Evolutionary conservation across 805 yeast species (phyloP), one percentile per base, ranked within the genome.

Genomic region (Lipomyces yamanashiensis): DNA sequence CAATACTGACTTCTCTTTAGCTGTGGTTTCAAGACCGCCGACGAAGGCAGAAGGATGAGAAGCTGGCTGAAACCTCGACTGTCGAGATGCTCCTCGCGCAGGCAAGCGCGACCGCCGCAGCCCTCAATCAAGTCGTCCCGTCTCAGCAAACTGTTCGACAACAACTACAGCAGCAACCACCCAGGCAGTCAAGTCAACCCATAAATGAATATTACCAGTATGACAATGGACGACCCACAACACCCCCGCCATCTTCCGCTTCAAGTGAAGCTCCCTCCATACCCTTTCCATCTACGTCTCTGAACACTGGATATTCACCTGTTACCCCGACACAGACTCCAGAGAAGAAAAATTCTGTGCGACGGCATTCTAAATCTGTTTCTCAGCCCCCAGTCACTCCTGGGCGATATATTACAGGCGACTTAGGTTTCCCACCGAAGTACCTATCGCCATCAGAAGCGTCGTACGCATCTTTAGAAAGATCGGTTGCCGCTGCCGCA

Each of bases 401-500:
- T 3, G 50, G 47, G 12, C 63, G 56, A 23, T 40, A n/a, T 15
- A 39, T 41, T 13, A 43, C 44, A n/a, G 21, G 36, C 21, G 63
- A 60, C 54, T 12, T 33, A 43, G 19, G 36, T 10, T 44, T 67
- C 19, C 23, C 59, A 19, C 40, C 67, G 6, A 59, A 64, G 15
- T 66, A 65, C 40, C 39, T 49, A 10, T 66, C 69, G 13, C 69
- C 69, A 5, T 59, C 69, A 2, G 69, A 66, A 19, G 65, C 66
- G 3, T 59, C 68, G 10, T 65, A 64, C 36, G 65, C 69, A 13
- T 66, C 69, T 15, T 58, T 66, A 2, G 69, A 64, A 21, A 52
- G 69, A 19, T 65, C 69, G 5, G 43, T 66, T 17, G 65, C 59
- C 10, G 69, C 49, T 17, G 69, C 69, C 7, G 59, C 58, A 33